Evolutionary conservation across 1,139 yeast genomes (phyloP), one percentile per base, ranked within the genome.

Genomic region (Chernovozyma aurita): DNA sequence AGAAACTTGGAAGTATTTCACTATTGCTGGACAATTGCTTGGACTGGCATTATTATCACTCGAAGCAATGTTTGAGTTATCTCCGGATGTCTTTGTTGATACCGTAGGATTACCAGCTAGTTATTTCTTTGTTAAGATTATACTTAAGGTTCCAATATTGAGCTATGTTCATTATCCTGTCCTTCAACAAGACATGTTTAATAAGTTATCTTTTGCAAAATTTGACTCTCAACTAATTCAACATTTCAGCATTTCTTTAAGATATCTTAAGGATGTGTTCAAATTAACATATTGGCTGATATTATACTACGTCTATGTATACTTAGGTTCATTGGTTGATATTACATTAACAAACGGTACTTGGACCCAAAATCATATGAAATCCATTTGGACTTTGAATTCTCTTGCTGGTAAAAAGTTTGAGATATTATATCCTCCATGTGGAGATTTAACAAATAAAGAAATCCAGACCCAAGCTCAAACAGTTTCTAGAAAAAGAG

Each of bases 131-230:
- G 76, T 85, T 0, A 59, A 70, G 16, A 53, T 63, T 47, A 52
- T 77, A 29, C 65, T 85, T 31, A 70, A 73, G 42, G 65, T 87
- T 22, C 98, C 98, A 1, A 73, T 92, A 24, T 63, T 85, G 22
- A 78, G 96, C 1, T 94, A 94, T 52, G 88, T 88, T 16, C 98
- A 94, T 63, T 94, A 86, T 61, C 99, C 99, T 1, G 78, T 90
- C 12, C 80, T 94, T 32, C 95, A 95, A 34, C 62, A 66, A 29
- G 97, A 92, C 47, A 94, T 94, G 98, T 62, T 84, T 44, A 63
- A 62, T 32, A 81, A 80, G 46, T 60, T 83, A 42, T 62, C 61
- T 42, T 65, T 68, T 30, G 52, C 57, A n/a, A 39, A 48, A 0
- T 36, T 59, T n/a, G 42, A 47, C 36, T 24, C 24, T 49, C 6